Evolutionary conservation across 495 filamentous ascomycete genomes (phyloP).

Genomic region (Daldinia vernicosa): DNA sequence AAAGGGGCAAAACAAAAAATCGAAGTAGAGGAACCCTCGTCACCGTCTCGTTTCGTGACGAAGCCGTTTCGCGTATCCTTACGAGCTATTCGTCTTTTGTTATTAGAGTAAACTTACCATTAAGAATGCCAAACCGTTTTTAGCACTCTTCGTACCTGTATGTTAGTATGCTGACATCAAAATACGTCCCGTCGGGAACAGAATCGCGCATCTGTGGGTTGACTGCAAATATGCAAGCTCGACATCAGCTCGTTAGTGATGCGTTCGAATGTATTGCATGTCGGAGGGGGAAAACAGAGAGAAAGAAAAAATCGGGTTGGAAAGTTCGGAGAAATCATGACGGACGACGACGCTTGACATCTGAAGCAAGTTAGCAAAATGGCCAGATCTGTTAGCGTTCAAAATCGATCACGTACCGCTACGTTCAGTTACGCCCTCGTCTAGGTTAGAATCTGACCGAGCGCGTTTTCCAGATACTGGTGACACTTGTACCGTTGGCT

Average conservation of each 20-base stretch:
- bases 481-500: constrained; percentile 48
- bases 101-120: constrained; percentile 41
- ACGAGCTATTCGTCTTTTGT: constrained; percentile 13
- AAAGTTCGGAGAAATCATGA: constrained; percentile 45
- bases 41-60: constrained; percentile 5
- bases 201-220: constrained; percentile 24
- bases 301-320: constrained; percentile 20
- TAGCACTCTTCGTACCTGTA: constrained; percentile 29
- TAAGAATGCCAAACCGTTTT: constrained; percentile 15
- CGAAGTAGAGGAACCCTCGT: constrained; percentile 7
- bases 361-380: constrained; percentile 48
- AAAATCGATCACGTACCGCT: constrained; percentile 50
- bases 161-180: constrained; percentile 39
- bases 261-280: constrained; percentile 12
- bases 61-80: constrained; percentile 5
- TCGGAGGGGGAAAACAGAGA: constrained; percentile 10
- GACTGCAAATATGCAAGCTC: constrained; percentile 21
- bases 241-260: constrained; percentile 34
- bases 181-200: background rate
- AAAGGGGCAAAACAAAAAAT: constrained; percentile 5
- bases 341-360: constrained; percentile 60
- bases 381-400: background rate
- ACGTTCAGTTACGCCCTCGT: constrained; percentile 42
- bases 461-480: constrained; percentile 40
- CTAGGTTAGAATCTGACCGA: constrained; percentile 38